These are phyloP conservation scores for Aspergillus sp. DNA, from an alignment of 2,329 filamentous ascomycete genomes.

Conservation along the genomic window DNA sequence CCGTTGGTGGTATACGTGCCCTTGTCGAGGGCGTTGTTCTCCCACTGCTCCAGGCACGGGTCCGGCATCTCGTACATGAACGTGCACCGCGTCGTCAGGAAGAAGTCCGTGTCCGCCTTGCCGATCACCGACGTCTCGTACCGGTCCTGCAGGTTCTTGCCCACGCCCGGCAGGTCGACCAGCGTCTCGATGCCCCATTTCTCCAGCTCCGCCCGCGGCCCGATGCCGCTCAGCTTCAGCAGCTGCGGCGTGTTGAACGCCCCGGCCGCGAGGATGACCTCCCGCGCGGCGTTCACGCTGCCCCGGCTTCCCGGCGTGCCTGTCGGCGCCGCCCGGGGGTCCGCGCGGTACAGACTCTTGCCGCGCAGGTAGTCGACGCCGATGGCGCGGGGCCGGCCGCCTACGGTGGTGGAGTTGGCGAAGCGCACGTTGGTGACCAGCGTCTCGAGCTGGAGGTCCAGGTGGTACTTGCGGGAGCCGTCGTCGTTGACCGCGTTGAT, in stretches of 20 bases:
- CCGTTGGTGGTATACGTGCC: slow-evolving; percentile 52
- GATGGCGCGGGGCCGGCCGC: slow-evolving; percentile 42
- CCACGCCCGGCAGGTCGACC: slow-evolving; percentile 58
- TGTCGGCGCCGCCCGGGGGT: slow-evolving; percentile 32
- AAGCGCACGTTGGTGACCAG: slow-evolving; percentile 46
- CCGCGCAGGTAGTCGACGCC: slow-evolving; percentile 50
- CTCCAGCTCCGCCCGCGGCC: slow-evolving; percentile 51
- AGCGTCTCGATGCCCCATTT: slow-evolving; percentile 51
- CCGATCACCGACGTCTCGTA: slow-evolving; percentile 56
- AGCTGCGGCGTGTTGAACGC: slow-evolving; percentile 63
- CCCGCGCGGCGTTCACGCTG: slow-evolving; percentile 16
- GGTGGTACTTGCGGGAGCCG: slow-evolving; percentile 53
- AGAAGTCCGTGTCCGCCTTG: slow-evolving; percentile 34
- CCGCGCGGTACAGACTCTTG: slow-evolving; percentile 45
- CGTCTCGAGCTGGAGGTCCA: slow-evolving; percentile 52
- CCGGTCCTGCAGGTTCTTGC: slow-evolving; percentile 61
- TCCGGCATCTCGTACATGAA: slow-evolving; percentile 29
- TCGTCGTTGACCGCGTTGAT: slow-evolving; percentile 49
- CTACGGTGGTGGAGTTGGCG: slow-evolving; percentile 28
- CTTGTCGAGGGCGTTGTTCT: slow-evolving; percentile 34
- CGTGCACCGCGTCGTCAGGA: slow-evolving; percentile 29
- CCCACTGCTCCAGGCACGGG: slow-evolving; percentile 45
- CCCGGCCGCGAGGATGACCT: slow-evolving; percentile 49
- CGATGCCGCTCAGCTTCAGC: slow-evolving; percentile 61
- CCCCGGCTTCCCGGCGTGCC: slow-evolving; percentile 33